Evolutionary conservation across 2,329 filamentous ascomycete species (phyloP).

Genomic region (Trichoderma lentiforme): DNA sequence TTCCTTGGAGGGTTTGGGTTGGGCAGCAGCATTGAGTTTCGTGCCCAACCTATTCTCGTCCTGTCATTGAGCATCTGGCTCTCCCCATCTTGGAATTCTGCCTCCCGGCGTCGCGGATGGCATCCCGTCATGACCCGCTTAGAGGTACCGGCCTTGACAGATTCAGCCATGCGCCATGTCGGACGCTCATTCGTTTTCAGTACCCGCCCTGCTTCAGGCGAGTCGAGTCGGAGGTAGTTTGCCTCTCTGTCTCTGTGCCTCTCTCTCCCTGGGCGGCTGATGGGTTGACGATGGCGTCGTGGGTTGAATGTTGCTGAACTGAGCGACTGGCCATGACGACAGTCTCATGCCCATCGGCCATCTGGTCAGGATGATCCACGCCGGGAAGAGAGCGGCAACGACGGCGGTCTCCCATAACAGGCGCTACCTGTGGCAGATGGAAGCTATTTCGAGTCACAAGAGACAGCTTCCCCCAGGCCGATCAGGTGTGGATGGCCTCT

Average conservation of each 20-base stretch:
- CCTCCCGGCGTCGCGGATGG: slow-evolving; percentile 11
- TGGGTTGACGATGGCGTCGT: slow-evolving; percentile 17
- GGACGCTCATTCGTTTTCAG: slow-evolving; percentile 7
- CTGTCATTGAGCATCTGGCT: slow-evolving; percentile 3
- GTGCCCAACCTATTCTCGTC: slow-evolving; percentile 22
- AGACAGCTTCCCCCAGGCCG: neutral
- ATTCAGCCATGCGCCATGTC: too few species aligned
- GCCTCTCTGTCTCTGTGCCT: neutral
- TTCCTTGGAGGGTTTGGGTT: slow-evolving; percentile 7
- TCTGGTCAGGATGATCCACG: neutral
- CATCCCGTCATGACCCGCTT: slow-evolving; percentile 13
- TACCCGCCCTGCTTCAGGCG: slow-evolving; percentile 14
- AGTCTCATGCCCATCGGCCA: neutral
- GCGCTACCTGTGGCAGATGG: slow-evolving; percentile 1
- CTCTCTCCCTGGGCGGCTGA: neutral
- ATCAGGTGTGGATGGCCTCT: slow-evolving; percentile 12
- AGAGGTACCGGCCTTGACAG: neutral
- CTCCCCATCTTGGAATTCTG: slow-evolving; percentile 4
- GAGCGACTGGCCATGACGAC: slow-evolving; percentile 7
- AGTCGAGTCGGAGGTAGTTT: neutral
- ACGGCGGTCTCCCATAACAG: neutral
- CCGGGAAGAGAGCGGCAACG: neutral
- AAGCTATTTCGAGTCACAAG: slow-evolving; percentile 12
- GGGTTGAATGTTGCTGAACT: slow-evolving; percentile 8
- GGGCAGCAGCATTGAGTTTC: slow-evolving; percentile 18